Evolutionary conservation across 2,329 filamentous ascomycete species (phyloP).

Genomic region (Xylariales sp.): DNA sequence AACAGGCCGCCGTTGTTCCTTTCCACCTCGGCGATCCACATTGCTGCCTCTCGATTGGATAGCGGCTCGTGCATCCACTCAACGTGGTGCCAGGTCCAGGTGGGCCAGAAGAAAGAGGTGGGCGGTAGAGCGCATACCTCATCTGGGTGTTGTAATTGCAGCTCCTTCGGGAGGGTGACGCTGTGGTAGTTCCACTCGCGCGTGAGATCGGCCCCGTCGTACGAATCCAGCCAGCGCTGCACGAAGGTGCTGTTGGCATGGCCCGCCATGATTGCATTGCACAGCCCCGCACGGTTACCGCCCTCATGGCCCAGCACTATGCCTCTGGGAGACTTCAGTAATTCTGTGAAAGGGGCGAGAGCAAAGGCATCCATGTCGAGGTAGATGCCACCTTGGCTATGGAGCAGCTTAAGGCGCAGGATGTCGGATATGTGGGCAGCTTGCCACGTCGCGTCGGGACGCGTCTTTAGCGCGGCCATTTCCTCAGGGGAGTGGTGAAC

Average conservation of each 20-base stretch:
- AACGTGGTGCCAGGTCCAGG: constrained; percentile 32
- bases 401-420: constrained; percentile 28
- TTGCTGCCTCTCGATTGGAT: constrained; percentile 19
- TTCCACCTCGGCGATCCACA: constrained; percentile 24
- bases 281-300: constrained; percentile 31
- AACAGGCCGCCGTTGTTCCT: constrained; percentile 28
- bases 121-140: constrained; percentile 31
- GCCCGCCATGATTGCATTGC: constrained; percentile 32
- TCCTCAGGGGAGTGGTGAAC: constrained; percentile 28
- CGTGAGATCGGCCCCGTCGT: constrained; percentile 24
- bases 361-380: constrained; percentile 30
- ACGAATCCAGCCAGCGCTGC: constrained; percentile 27
- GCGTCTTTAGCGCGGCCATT: constrained; percentile 19
- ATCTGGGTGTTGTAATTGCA: constrained; percentile 20
- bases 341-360: constrained; percentile 24
- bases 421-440: constrained; percentile 29
- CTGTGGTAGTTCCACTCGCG: constrained; percentile 34
- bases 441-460: constrained; percentile 24
- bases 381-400: constrained; percentile 30
- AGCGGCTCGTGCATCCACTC: constrained; percentile 32
- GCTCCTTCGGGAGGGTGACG: constrained; percentile 26
- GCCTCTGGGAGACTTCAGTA: constrained; percentile 23
- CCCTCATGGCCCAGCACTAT: constrained; percentile 30
- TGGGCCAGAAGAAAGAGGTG: constrained; percentile 34
- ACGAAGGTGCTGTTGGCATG: constrained; percentile 30